These are phyloP conservation scores for Candolleomyces aberdarensis DNA, from an alignment of 768 basidiomycete species.

Conservation along the genomic window DNA sequence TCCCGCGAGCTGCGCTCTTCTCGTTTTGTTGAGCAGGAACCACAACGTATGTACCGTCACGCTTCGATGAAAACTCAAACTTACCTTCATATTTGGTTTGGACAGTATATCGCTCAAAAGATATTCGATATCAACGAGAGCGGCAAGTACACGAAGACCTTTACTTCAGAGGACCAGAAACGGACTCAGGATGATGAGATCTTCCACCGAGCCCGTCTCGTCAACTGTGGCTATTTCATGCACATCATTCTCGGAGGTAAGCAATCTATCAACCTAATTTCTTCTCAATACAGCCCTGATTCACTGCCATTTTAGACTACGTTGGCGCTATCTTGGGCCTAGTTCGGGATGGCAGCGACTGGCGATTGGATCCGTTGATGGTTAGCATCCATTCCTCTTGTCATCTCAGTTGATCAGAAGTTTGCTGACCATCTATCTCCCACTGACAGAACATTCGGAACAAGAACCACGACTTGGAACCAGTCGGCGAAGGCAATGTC, in stretches of 20 bases:
- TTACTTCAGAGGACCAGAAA: slow-evolving; percentile 19
- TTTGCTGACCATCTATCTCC: neutral
- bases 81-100: neutral
- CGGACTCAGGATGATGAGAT: slow-evolving; percentile 70
- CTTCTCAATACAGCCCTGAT: neutral
- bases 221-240: slow-evolving; percentile 73
- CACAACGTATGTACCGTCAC: slow-evolving; percentile 54
- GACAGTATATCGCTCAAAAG: slow-evolving; percentile 66
- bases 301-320: slow-evolving; percentile 45
- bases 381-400: no score
- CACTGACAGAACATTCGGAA: slow-evolving; percentile 46
- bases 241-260: slow-evolving; percentile 60
- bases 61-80: neutral
- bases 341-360: slow-evolving; percentile 56
- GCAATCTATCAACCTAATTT: neutral
- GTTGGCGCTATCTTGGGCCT: slow-evolving; percentile 73
- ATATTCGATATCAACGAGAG: slow-evolving; percentile 68
- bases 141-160: slow-evolving; percentile 36
- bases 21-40: slow-evolving; percentile 68
- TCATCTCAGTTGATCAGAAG: slow-evolving; percentile 31
- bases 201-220: slow-evolving; percentile 67
- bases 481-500: slow-evolving; percentile 72
- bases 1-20: slow-evolving; percentile 62
- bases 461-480: slow-evolving; percentile 46
- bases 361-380: slow-evolving; percentile 65